These are phyloP conservation scores for Trichosporon inkin DNA, from an alignment of 1,284 basidiomycete genomes.

Conservation along the genomic window DNA sequence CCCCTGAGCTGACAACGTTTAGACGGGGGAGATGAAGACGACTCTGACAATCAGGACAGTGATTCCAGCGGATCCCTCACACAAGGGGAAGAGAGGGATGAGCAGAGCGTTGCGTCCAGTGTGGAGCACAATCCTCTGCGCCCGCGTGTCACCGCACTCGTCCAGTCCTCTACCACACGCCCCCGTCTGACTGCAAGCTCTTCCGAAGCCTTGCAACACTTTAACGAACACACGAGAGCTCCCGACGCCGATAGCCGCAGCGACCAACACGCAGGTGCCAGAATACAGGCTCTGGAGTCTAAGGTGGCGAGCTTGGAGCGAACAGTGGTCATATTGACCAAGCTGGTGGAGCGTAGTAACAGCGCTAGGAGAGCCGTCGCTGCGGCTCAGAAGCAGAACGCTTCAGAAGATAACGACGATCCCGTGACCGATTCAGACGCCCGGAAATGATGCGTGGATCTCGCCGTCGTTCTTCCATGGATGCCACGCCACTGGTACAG, in stretches of 20 bases:
- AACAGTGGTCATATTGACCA: background rate
- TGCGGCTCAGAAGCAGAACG: background rate
- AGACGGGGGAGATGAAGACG: too few relatives aligned
- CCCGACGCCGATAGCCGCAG: background rate
- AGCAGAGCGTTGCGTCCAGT: background rate
- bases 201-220: background rate
- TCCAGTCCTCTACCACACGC: background rate
- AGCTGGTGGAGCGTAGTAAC: background rate
- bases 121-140: background rate
- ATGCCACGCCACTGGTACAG: too few relatives aligned
- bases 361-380: background rate
- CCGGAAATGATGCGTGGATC: too few relatives aligned
- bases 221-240: background rate
- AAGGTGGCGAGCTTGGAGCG: background rate
- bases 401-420: background rate
- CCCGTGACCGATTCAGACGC: background rate
- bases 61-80: background rate
- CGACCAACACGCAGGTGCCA: background rate
- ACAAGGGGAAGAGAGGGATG: background rate
- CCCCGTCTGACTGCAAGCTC: background rate
- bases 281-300: background rate
- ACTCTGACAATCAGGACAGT: too few relatives aligned
- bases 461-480: too few relatives aligned
- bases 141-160: background rate
- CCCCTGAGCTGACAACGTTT: background rate